Evolutionary conservation across 495 filamentous ascomycete species (phyloP), one percentile per base, ranked within the genome.

Genomic region (Penicillium egyptiacum): DNA sequence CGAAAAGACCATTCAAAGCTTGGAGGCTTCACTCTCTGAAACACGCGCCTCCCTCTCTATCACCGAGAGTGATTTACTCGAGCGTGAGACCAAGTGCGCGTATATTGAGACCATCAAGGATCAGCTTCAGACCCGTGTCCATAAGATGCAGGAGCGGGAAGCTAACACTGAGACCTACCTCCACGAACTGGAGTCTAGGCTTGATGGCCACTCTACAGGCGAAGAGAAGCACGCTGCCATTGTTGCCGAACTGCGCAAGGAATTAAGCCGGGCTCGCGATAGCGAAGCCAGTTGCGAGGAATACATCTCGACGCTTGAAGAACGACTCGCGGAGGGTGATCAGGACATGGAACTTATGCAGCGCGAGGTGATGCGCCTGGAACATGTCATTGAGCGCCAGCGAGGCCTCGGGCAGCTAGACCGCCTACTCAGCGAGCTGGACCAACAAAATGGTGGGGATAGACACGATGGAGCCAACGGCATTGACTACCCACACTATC

Each of bases 341-440:
- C 93, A 97, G 67, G 95, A 99, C 65, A 86, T 90, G 65, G 94
- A 98, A 66, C 70, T 96, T 54, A 96, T 98, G 92, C 91, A 96
- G 73, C 88, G 92, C 25, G 94, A 99, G 68, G 89, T 99, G 63
- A 87, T 95, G 69, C 85, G 93, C 37, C 78, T 99, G 33, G 93
- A 97, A 70, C 90, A 96, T 73, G 91, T 98, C 22, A 83, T 99
- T 48, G 93, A 98, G 66, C 90, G 95, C 46, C 94, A 99, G 67
- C 83, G 95, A 40, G 96, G 91, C 67, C 83, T 99, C 39, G 92
- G 94, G 14, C 96, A 96, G 68, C 82, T 99, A 22, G 95, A 99
- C 67, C 91, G 86, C 59, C 79, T 98, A 10, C 82, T 99, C 3
- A 85, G 93, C 65, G 93, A 98, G 61, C 82, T 97, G 7, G 94